These are phyloP conservation scores for Schizopora paradoxa DNA, from an alignment of 1,284 basidiomycete genomes.

Conservation along the genomic window DNA sequence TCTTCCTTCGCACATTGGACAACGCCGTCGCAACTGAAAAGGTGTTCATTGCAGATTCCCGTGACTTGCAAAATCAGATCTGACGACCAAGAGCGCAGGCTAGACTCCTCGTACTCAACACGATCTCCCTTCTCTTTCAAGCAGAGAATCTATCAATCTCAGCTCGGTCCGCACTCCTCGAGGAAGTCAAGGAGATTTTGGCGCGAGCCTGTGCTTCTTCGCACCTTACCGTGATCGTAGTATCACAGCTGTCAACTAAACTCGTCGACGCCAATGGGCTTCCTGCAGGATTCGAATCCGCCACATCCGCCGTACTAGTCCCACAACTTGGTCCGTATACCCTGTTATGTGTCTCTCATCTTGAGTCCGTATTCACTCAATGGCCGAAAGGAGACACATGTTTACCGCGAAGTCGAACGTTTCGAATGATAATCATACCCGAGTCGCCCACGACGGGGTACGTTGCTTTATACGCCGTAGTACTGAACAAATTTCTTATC, in stretches of 20 bases:
- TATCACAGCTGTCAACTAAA: slow-evolving; percentile 65
- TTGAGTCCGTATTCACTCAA: too few species aligned
- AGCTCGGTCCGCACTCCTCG: slow-evolving; percentile 40
- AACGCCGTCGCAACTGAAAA: slow-evolving; percentile 42
- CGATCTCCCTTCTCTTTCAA: slow-evolving; percentile 64
- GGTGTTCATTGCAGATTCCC: slow-evolving; percentile 7
- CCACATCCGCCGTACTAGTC: slow-evolving; percentile 53
- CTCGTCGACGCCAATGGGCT: slow-evolving; percentile 57
- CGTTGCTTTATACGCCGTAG: slow-evolving; percentile 14
- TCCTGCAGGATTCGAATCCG: slow-evolving; percentile 56
- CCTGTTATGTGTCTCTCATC: not conserved
- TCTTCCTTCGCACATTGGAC: slow-evolving; percentile 49
- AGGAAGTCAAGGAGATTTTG: slow-evolving; percentile 48
- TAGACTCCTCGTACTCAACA: slow-evolving; percentile 57
- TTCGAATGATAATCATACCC: slow-evolving; percentile 34
- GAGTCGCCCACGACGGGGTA: slow-evolving; percentile 33
- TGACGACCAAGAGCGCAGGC: slow-evolving; percentile 33
- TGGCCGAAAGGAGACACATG: slow-evolving; percentile 24
- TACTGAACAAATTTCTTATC: slow-evolving; percentile 17
- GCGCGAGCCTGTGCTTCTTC: slow-evolving; percentile 42
- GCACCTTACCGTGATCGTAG: slow-evolving; percentile 56
- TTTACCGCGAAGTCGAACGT: slow-evolving; percentile 31
- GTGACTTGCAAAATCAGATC: slow-evolving; percentile 5
- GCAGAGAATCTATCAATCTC: slow-evolving; percentile 29
- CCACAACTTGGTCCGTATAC: slow-evolving; percentile 52